Evolutionary conservation across 371 early-diverging fungal species (phyloP), one percentile per base, ranked within the genome.

Genomic region (Rhizopus sp.): DNA sequence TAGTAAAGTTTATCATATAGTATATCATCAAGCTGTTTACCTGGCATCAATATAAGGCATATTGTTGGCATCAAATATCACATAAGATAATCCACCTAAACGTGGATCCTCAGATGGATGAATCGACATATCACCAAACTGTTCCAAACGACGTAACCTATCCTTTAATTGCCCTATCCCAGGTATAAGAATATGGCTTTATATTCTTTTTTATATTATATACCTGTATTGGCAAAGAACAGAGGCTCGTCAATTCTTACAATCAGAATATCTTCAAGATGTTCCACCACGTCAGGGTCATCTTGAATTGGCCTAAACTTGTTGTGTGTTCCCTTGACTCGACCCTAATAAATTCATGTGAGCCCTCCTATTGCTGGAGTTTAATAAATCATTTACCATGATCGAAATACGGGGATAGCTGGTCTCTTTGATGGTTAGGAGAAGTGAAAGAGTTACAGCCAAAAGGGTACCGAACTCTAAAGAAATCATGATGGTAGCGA

Each of bases 161-260:
- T 96, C 96, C 71, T 92, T 91, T 50, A 98, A 75, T 73, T 96
- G 94, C 2, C 95, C 80, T 75, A 29, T 34, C 46, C 31, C 13
- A 23, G 33, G 48, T 13, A n/a, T 40, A 16, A 31, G 15, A 9
- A 32, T n/a, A 7, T 33, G 32, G 17, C n/a, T n/a, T 41, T 16
- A 38, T 53, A 15, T 16, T 41, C 40, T 46, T 45, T 40, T 35
- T 17, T 10, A 48, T 30, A 45, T 35, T 9, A 46, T 16, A 49
- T 69, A 73, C 77, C 95, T 33, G 92, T 88, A 64, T 97, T 97
- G 40, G 96, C 96, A 80, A 97, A 97, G 68, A 89, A 94, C 32
- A 97, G 72, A 2, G 89, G 86, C 59, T 97, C 98, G 53, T 95
- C 93, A 15, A 97, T 82, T 50, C 89, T 83, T 49, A 97, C 87